phyloP scores from a whole-genome alignment of 345 rosid species.

The Salix viminalis region DNA sequence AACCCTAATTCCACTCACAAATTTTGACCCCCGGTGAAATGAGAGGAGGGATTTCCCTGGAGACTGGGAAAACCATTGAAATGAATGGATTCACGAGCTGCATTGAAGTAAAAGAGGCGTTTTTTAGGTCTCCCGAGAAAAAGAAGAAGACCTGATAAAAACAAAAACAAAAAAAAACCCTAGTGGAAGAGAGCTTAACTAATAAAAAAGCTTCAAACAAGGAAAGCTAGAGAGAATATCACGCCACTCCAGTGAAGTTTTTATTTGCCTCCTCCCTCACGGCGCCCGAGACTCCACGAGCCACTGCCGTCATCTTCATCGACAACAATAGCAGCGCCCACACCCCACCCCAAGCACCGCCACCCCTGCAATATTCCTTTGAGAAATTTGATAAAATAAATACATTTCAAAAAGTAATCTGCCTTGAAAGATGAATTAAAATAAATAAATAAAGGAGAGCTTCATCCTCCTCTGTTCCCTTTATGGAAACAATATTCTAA shows the following conservation, averaged over 20 bases:
- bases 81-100: constrained; percentile 9
- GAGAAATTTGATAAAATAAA: too few species aligned
- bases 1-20: not conserved
- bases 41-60: not conserved
- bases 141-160: not conserved
- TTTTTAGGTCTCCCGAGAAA: not conserved
- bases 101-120: not conserved
- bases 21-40: not conserved
- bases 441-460: not conserved
- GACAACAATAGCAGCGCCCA: not conserved
- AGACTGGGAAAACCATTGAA: not conserved
- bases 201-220: not conserved
- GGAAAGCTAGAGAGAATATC: constrained; percentile 31
- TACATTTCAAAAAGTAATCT: not conserved
- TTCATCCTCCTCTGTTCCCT: constrained; percentile 33
- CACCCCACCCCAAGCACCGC: not conserved
- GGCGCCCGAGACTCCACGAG: constrained; percentile 66
- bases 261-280: constrained; percentile 22
- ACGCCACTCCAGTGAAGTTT: constrained; percentile 42
- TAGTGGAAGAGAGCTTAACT: not conserved
- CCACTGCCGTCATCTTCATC: constrained; percentile 42
- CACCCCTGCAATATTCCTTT: not conserved
- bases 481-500: constrained; percentile 14
- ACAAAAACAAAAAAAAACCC: not conserved
- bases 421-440: constrained; percentile 32